phyloP scores from a whole-genome alignment of 169 alveolate species.

The Eimeria necatrix region DNA sequence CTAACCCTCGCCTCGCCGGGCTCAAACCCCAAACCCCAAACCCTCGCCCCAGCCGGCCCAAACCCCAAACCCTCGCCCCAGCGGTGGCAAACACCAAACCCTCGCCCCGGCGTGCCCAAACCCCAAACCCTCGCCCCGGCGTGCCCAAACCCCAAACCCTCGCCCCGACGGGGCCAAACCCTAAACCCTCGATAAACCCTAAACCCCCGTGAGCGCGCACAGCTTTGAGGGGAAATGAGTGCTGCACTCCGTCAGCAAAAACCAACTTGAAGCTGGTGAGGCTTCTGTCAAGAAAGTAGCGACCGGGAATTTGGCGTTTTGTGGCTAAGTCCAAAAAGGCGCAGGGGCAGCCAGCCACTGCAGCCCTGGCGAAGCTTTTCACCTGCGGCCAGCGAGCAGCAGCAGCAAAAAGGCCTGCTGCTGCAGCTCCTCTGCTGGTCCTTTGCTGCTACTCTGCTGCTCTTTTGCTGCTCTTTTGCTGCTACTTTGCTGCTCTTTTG shows the following conservation, averaged over 20 bases:
- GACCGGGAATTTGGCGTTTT: constrained; percentile 33
- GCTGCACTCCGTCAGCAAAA: constrained; percentile 45
- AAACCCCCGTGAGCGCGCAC: not conserved
- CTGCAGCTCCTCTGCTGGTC: not conserved
- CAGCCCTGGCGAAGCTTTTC: constrained; percentile 75
- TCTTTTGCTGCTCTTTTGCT: not conserved
- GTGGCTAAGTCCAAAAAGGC: constrained; percentile 41
- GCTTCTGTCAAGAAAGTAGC: constrained; percentile 43
- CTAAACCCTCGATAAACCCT: not conserved
- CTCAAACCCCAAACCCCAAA: too few species aligned
- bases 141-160: too few species aligned
- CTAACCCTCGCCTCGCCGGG: too few species aligned
- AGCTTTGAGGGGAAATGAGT: constrained; percentile 54
- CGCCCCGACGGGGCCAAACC: not conserved
- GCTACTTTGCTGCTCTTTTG: not conserved
- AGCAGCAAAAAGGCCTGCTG: not conserved
- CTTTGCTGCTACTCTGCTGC: not conserved
- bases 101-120: too few species aligned
- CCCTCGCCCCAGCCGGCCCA: too few species aligned
- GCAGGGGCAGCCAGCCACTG: constrained; percentile 70
- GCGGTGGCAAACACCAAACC: too few species aligned
- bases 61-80: too few species aligned
- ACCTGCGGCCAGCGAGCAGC: constrained; percentile 43
- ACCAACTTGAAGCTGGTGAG: constrained; percentile 30
- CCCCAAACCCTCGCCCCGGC: too few species aligned